Evolutionary conservation across 129 eudicot genomes (phyloP).

Genomic region (Ambrosia artemisiifolia): DNA sequence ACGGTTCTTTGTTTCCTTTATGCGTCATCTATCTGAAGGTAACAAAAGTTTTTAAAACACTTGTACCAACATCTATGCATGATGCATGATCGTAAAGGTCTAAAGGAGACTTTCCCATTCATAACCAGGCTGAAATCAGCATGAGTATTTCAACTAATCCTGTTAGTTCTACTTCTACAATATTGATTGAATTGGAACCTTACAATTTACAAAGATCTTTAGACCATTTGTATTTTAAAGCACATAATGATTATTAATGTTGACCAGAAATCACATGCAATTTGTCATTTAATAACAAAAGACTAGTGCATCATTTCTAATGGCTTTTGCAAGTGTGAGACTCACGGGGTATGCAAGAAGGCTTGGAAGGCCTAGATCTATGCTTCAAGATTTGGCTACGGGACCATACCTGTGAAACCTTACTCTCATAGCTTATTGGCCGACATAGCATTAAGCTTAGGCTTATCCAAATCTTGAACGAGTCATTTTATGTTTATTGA

Average conservation of each 20-base stretch:
- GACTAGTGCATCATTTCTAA: not conserved
- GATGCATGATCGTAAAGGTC: not conserved
- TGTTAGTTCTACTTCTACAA: not conserved
- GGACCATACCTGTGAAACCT: conserved; percentile 3
- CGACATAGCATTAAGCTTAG: conserved; percentile 9
- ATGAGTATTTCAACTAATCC: not conserved
- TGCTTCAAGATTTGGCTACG: not conserved
- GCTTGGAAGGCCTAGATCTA: conserved; percentile 1
- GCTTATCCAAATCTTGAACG: not conserved
- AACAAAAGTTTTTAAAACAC: no score
- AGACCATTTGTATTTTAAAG: not conserved
- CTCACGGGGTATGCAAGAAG: conserved; percentile 24
- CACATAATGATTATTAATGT: not conserved
- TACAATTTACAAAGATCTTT: not conserved
- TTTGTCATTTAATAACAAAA: not conserved
- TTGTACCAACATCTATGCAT: not conserved
- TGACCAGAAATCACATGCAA: conserved; percentile 10
- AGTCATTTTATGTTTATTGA: not conserved
- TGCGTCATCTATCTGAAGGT: no score
- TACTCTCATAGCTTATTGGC: not conserved
- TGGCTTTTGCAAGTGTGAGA: conserved; percentile 9
- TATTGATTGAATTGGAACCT: not conserved
- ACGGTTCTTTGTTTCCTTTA: no score
- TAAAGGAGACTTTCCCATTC: not conserved
- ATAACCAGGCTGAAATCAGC: not conserved